A percentile compares a stretch with the other conserved stretches of the same genome.
phyloP scores from a whole-genome alignment of 31 red algal species.

The Porphyra umbilicalis region DNA sequence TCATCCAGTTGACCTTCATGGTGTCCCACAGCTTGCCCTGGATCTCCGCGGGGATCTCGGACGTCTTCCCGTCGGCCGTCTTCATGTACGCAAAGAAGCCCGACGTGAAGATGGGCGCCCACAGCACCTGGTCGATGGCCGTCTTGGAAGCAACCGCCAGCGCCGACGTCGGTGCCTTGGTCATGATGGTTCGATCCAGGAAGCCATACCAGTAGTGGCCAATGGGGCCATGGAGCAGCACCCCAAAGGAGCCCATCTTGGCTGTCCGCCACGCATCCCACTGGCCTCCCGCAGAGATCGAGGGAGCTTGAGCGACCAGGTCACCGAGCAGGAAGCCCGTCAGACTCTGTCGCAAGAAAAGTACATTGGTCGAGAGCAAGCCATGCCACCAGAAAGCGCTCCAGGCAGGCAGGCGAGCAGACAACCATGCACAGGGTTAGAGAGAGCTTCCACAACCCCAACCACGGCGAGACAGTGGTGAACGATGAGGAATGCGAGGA shows the following conservation, averaged over 20 bases:
- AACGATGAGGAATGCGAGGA: too few species aligned
- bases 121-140: conserved; percentile 96
- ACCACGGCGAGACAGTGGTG: not conserved
- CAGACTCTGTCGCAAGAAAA: conserved; percentile 31
- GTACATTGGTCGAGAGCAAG: conserved; percentile 2
- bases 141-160: conserved; percentile 88
- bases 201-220: conserved; percentile 99
- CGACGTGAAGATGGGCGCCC: conserved; percentile 93
- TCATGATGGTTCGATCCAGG: conserved; percentile 94
- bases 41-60: conserved; percentile 62
- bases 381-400: not conserved
- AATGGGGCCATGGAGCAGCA: conserved; percentile 87
- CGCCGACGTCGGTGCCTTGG: conserved; percentile 39
- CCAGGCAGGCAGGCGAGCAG: not conserved
- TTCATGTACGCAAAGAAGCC: conserved; percentile 96
- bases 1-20: conserved; percentile 97
- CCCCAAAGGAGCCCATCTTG: conserved; percentile 81
- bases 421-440: not conserved
- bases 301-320: conserved; percentile 93
- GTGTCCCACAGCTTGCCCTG: conserved; percentile 93
- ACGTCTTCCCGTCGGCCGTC: conserved; percentile 74
- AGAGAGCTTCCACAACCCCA: not conserved
- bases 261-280: conserved; percentile 91
- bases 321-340: conserved; percentile 94
- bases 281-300: conserved; percentile 51